A percentile compares a stretch with the other conserved stretches of the same genome.
Conservation (phyloP, 805 yeast genomes). For the Ogataea minuta region DNA sequence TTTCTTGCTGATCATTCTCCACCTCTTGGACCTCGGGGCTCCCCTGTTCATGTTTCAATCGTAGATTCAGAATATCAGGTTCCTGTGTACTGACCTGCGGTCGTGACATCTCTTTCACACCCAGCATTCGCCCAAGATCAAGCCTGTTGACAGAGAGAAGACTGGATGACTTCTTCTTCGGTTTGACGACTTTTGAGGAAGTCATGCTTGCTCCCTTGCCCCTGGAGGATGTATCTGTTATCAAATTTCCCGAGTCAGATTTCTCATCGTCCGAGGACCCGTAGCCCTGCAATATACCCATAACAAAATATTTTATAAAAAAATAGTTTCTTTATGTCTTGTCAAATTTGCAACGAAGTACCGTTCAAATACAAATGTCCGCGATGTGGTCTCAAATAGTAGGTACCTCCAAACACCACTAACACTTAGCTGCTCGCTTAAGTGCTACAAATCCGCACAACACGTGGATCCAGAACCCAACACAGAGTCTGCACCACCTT, state of each 20-base stretch:
- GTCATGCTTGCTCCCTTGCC: background rate
- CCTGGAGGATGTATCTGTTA: background rate
- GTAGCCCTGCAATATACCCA: slow-evolving; percentile 17
- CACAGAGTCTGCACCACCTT: slow-evolving; percentile 1
- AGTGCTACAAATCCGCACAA: slow-evolving; percentile 52
- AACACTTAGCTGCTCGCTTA: slow-evolving; percentile 48
- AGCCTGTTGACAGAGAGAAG: slow-evolving; percentile 1
- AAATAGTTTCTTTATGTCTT: slow-evolving; percentile 15
- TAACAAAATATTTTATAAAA: slow-evolving; percentile 4
- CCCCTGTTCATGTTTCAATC: background rate
- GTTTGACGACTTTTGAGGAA: slow-evolving; percentile 8
- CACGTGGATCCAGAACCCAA: slow-evolving; percentile 33
- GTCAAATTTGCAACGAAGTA: slow-evolving; percentile 28
- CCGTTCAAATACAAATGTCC: slow-evolving; percentile 48
- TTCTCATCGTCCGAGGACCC: slow-evolving; percentile 18
- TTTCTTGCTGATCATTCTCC: slow-evolving; percentile 1
- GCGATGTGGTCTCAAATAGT: slow-evolving; percentile 42
- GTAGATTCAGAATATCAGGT: background rate
- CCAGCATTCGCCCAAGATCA: slow-evolving; percentile 10
- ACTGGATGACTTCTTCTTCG: background rate
- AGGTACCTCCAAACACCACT: slow-evolving; percentile 17
- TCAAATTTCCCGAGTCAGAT: slow-evolving; percentile 1
- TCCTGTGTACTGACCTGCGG: background rate
- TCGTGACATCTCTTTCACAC: background rate
- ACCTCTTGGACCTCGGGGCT: background rate